Base-by-base conservation (phyloP, 2,329 filamentous ascomycete genomes). In the Epichloe brachyelytri region DNA sequence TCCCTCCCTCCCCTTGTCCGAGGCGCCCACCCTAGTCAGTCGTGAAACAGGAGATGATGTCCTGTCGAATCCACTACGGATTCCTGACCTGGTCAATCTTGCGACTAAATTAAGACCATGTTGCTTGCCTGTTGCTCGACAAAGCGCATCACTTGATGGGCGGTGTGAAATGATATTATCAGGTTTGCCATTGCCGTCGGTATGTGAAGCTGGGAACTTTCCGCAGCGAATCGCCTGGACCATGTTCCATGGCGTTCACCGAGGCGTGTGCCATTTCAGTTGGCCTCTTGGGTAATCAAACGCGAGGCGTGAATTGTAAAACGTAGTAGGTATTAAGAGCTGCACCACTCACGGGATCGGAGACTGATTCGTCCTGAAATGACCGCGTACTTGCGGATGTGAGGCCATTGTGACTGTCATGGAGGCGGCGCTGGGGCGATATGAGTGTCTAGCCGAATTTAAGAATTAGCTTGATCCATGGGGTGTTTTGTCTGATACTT, bases 1-100 rank as follows among this genome's bases (percentile, higher is more conserved):
- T 46, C 37, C 47, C 33, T 26, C 51, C 47, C 51, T 30, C 19
- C 51, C 47, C 51, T 30, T 49, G 43, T 43, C 46, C 53, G 48
- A 50, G 50, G 50, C 51, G 48, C 46, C 48, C 53, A 56, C 50
- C 55, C 51, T 54, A 48, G 56, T 52, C 52, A 43, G 43, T 55
- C 51, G 56, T 58, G 55, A 58, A 58, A 58, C 56, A 58, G 55
- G 53, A 55, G 55, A 37, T 26, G 49, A 34, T 26, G 49, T 51
- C 53, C 55, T 53, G 53, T 51, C 40, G 53, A 55, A 48, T 51
- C 56, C 54, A 57, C 53, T 34, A 38, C 44, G 39, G 52, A 48
- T 50, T 55, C 56, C 55, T 50, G 54, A 53, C 50, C 53, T 48
- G 56, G 53, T 52, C 56, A 56, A 51, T 49, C 51, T 56, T 56